Base-by-base conservation (phyloP, 202 grass and related monocot genomes). In the Elaeis oleifera region DNA sequence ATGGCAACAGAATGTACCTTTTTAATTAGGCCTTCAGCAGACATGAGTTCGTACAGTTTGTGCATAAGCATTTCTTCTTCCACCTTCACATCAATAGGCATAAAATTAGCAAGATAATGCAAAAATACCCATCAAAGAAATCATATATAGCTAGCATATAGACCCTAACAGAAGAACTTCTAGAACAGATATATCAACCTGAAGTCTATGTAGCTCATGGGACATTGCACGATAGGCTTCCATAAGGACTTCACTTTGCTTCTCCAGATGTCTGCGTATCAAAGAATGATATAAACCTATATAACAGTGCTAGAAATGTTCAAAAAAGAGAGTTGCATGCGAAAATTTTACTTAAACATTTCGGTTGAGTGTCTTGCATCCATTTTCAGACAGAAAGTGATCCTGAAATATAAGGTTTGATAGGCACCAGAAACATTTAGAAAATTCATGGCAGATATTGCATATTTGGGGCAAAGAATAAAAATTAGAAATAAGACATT, bases 51-150 rank as follows among this genome's bases (percentile, higher is more conserved):
- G 50, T 85, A 83, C 27, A 90, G 54, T 51, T 90, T 90, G 3
- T 53, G 73, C 82, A 85, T 90, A 49, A 85, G 69, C 73, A 74
- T 82, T 77, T 90, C 82, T 67, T 90, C 87, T 76, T 85, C 87
- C 52, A 83, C 73, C 82, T 85, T 71, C 29, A 74, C 17, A 77
- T 26, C 64, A 59, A 72, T 27, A 59, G 44, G 49, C 16, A 49
- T 25, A 67, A 36, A 27, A 68, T 67, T 29, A 69, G 16, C 11
- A 9, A 7, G 1, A 23, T 52, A 23, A 66, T 65, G 4, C 24
- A 8, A 36, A 36, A 36, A 36, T 36, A 36, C 9, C 8, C 32
- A 4, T 36, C 7, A 36, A 36, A 36, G 32, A 36, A 36, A 36
- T 36, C 8, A 1, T 8, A 36, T 9, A 36, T 36, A 36, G 6